Evolutionary conservation across 306 rosid genomes (phyloP), one percentile per base, ranked within the genome.

Genomic region (Ormosia semicastrata): DNA sequence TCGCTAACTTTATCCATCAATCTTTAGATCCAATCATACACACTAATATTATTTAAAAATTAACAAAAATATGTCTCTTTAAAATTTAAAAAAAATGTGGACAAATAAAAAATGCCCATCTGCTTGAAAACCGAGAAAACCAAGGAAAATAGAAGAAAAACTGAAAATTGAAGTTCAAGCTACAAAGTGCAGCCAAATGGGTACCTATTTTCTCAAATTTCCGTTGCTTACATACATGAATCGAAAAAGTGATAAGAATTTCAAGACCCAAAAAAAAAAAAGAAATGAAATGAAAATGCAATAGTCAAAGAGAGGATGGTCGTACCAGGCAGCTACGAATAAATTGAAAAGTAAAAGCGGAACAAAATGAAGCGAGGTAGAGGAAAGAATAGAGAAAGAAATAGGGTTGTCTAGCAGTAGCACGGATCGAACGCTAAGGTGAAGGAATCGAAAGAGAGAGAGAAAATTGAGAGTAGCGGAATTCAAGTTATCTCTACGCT

Each of bases 11-110:
- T 3, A 79, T 47, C 68, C 67, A 75, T 65, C 75, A 57, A 72
- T 69, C 46, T 49, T 49, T 39, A 62, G 76, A 82, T 84, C 89
- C 83, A 73, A 67, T 73, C 65, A 65, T 60, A 33, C 44, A 32
- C 44, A n/a, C 40, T 44, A 30, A 62, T 62, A 78, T 70, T 79
- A 29, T 46, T 46, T 4, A 64, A 33, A 64, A 69, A 72, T 33
- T 3, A 8, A 63, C 17, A 47, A 58, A 10, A 8, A 44, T 6
- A 4, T 7, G 66, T 12, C 54, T 24, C 24, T 24, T 24, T 24
- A 24, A 24, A 24, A 0, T 24, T 24, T 24, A 0, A 0, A 24
- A 24, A 24, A 24, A 24, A 78, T 6, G 41, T 14, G 0, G 13
- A 63, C 34, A 6, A 53, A 41, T 37, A 24, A 24, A 6, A 50